These are phyloP conservation scores for Suillus brevipes DNA, from an alignment of 768 basidiomycete species.

Conservation along the genomic window DNA sequence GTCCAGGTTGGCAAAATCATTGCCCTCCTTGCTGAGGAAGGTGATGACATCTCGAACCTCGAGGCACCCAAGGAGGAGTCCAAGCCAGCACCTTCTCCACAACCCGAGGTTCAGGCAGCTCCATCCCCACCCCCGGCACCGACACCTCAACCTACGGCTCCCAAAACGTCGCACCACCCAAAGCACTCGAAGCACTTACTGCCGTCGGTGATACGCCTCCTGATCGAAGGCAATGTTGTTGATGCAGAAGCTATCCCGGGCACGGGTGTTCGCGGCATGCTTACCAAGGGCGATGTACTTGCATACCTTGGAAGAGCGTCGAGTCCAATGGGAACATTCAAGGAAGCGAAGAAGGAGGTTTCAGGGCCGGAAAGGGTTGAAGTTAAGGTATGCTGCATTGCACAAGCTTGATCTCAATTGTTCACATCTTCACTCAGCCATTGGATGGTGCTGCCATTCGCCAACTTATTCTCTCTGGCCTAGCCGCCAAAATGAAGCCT, in stretches of 20 bases:
- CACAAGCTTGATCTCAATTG: neutral
- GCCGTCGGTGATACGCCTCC: constrained; percentile 85
- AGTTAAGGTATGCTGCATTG: constrained; percentile 36
- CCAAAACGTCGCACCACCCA: constrained; percentile 38
- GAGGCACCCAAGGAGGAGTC: constrained; percentile 53
- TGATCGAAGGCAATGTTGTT: constrained; percentile 55
- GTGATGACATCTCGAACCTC: constrained; percentile 90
- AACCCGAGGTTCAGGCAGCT: constrained; percentile 23
- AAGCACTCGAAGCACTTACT: constrained; percentile 74
- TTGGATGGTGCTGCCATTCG: constrained; percentile 68
- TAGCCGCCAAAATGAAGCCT: constrained; percentile 57
- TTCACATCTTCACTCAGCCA: constrained; percentile 31
- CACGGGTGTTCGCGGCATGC: constrained; percentile 88
- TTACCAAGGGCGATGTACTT: constrained; percentile 96
- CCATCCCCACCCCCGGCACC: constrained; percentile 19
- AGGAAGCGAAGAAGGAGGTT: constrained; percentile 39
- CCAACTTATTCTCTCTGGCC: constrained; percentile 57
- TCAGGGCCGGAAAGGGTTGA: constrained; percentile 34
- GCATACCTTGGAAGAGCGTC: constrained; percentile 83
- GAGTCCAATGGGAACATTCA: constrained; percentile 73
- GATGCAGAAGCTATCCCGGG: constrained; percentile 74
- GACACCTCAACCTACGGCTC: constrained; percentile 24
- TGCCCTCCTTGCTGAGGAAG: constrained; percentile 92
- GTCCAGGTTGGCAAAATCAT: constrained; percentile 87
- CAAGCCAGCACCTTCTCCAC: constrained; percentile 21